Conservation (phyloP, 305 asterid genomes). For the Fraxinus dipetala region DNA sequence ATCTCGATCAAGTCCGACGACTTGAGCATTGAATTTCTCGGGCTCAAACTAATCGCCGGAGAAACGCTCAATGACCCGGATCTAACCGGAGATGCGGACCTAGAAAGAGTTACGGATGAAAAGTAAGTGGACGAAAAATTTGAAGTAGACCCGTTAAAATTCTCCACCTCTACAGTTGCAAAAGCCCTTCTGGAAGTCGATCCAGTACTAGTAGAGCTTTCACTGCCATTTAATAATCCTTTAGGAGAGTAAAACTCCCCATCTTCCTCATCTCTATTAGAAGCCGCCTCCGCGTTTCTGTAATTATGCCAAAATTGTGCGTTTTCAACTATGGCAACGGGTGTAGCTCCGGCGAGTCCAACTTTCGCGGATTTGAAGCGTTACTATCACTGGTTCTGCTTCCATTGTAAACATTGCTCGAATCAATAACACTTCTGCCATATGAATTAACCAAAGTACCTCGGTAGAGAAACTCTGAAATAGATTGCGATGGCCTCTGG, state of each 20-base stretch:
- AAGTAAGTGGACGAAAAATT: constrained; percentile 48
- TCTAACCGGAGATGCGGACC: constrained; percentile 54
- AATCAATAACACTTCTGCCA: constrained; percentile 31
- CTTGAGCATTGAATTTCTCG: constrained; percentile 52
- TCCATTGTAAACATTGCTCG: constrained; percentile 29
- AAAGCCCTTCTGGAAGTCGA: constrained; percentile 63
- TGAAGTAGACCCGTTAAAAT: constrained; percentile 44
- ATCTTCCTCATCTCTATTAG: constrained; percentile 48
- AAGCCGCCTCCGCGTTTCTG: constrained; percentile 34
- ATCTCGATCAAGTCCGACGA: constrained; percentile 75
- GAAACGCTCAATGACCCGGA: constrained; percentile 59
- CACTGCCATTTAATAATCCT: constrained; percentile 60
- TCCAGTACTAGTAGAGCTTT: constrained; percentile 56
- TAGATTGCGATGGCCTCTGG: constrained; percentile 71
- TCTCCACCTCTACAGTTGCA: constrained; percentile 46
- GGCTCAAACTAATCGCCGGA: constrained; percentile 56
- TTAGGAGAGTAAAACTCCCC: constrained; percentile 80
- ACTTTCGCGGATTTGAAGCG: constrained; percentile 36
- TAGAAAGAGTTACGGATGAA: constrained; percentile 50
- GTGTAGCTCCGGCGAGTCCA: constrained; percentile 86
- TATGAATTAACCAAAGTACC: constrained; percentile 84
- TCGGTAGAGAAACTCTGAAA: constrained; percentile 79
- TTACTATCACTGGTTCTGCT: constrained; percentile 26
- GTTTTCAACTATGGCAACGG: constrained; percentile 69
- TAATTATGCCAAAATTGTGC: constrained; percentile 34